Conservation (phyloP, 192 early-diverging fungal genomes). For the Geranomyces variabilis region DNA sequence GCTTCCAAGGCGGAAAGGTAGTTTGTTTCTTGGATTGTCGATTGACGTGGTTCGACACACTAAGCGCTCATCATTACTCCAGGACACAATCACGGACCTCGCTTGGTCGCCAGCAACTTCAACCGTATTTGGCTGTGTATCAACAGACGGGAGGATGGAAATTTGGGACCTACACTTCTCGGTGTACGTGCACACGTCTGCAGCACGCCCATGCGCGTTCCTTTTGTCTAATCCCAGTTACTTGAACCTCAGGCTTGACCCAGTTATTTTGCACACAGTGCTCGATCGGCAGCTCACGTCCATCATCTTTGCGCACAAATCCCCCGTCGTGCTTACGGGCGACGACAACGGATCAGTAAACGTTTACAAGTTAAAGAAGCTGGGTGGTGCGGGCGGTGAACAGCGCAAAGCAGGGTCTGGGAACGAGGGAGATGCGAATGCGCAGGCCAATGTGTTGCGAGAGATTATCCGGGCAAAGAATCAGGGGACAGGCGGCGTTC, state of each 20-base stretch:
- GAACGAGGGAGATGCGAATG: not conserved
- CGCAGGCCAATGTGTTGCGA: slow-evolving; percentile 5
- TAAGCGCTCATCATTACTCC: not conserved
- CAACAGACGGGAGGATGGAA: slow-evolving; percentile 60
- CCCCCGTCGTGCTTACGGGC: slow-evolving; percentile 57
- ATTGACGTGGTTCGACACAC: not conserved
- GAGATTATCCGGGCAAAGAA: slow-evolving; percentile 19
- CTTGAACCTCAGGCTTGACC: slow-evolving; percentile 52
- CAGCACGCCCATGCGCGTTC: not conserved
- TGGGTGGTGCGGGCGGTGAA: not conserved
- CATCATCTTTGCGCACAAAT: slow-evolving; percentile 52
- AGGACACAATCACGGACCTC: slow-evolving; percentile 62
- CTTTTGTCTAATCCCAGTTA: not conserved
- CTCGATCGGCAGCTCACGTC: slow-evolving; percentile 59
- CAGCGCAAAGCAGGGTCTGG: not conserved
- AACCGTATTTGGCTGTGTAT: slow-evolving; percentile 61
- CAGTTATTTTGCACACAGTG: slow-evolving; percentile 59
- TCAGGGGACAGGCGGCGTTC: not conserved
- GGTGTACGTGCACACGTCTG: slow-evolving; percentile 42
- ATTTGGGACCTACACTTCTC: slow-evolving; percentile 65
- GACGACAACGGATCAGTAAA: slow-evolving; percentile 62
- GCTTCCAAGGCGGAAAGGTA: slow-evolving; percentile 64
- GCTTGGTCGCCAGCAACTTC: slow-evolving; percentile 56
- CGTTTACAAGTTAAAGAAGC: slow-evolving; percentile 55
- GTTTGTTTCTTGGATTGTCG: not conserved